Percentiles rank a stretch among this genome's conserved stretches.
These are phyloP conservation scores for Cercophora samala DNA, from an alignment of 495 filamentous ascomycete species.

Conservation along the genomic window DNA sequence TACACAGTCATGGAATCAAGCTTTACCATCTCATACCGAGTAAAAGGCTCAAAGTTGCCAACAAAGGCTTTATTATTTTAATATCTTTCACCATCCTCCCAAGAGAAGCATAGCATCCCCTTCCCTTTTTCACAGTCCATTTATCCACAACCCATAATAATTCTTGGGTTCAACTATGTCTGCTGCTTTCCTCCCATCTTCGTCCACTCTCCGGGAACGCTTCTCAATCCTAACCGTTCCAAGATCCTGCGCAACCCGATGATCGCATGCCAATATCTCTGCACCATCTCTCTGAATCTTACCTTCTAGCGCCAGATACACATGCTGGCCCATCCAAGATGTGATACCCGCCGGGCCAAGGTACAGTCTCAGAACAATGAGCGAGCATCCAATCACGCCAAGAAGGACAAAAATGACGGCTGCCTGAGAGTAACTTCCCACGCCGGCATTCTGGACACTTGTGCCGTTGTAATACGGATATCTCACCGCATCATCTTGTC, in stretches of 20 bases:
- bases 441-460: not conserved
- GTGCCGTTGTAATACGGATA: constrained; percentile 11
- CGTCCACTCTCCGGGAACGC: too few relatives aligned
- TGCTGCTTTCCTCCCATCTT: too few relatives aligned
- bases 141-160: too few relatives aligned
- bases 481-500: not conserved
- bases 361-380: not conserved
- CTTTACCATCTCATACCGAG: too few relatives aligned
- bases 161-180: too few relatives aligned
- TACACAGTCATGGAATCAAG: too few relatives aligned
- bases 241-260: not conserved
- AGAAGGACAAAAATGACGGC: not conserved
- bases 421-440: constrained; percentile 5
- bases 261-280: constrained; percentile 9
- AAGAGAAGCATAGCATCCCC: too few relatives aligned
- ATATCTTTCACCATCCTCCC: too few relatives aligned
- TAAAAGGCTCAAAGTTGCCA: too few relatives aligned
- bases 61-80: too few relatives aligned
- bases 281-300: not conserved
- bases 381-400: not conserved
- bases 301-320: constrained; percentile 11
- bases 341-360: constrained; percentile 10
- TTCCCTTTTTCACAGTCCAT: too few relatives aligned
- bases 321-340: constrained; percentile 18
- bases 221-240: not conserved